phyloP scores from a whole-genome alignment of 1,284 basidiomycete species.

The Heterobasidion irregulare region DNA sequence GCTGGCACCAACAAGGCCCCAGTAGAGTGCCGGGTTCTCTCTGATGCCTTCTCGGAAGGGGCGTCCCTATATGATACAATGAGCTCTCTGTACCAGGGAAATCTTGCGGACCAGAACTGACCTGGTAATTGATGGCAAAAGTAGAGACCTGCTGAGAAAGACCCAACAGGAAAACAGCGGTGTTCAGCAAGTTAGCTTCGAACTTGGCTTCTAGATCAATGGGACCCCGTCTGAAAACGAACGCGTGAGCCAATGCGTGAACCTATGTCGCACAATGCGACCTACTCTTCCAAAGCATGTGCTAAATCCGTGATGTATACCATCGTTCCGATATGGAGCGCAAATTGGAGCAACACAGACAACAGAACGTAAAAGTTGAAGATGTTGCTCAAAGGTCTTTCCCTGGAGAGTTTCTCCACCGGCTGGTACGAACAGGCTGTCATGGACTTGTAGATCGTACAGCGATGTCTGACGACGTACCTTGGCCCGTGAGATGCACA shows the following conservation, averaged over 20 bases:
- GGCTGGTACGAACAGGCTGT: conserved; percentile 41
- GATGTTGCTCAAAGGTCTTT: conserved; percentile 89
- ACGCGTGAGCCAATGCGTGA: neutral
- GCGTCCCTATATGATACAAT: conserved; percentile 49
- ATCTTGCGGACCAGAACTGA: conserved; percentile 15
- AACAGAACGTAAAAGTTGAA: conserved; percentile 92
- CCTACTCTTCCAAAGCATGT: conserved; percentile 72
- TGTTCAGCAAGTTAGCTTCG: conserved; percentile 87
- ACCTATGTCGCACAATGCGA: conserved; percentile 7
- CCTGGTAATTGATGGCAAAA: conserved; percentile 94
- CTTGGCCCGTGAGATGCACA: conserved; percentile 95
- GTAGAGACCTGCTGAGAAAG: conserved; percentile 95
- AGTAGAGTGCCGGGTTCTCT: conserved; percentile 88
- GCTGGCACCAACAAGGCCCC: conserved; percentile 80
- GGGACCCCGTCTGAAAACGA: conserved; percentile 48
- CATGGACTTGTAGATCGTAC: neutral
- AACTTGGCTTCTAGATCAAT: conserved; percentile 95
- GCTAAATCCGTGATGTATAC: conserved; percentile 88
- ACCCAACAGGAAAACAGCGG: conserved; percentile 89
- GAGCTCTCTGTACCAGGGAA: neutral
- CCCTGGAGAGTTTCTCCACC: conserved; percentile 84
- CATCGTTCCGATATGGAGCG: conserved; percentile 81
- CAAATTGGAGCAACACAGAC: conserved; percentile 87
- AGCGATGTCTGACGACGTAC: conserved; percentile 30
- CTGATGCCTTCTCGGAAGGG: conserved; percentile 95